Conservation (phyloP, 495 filamentous ascomycete genomes). For the Thermothielavioides terrestris region DNA sequence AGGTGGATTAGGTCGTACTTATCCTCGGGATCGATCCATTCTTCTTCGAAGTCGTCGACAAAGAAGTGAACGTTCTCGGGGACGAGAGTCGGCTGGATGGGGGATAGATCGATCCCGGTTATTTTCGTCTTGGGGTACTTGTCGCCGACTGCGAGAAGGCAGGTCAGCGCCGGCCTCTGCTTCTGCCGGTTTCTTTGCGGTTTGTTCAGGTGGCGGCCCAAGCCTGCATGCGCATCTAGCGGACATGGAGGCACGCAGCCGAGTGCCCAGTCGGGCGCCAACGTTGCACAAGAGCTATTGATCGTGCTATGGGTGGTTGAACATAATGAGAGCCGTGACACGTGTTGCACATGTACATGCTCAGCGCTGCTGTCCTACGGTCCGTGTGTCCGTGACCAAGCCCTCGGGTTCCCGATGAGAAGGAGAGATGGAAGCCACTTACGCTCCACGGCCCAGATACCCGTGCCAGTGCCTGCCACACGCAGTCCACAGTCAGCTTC, state of each 20-base stretch:
- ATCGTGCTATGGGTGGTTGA: no score
- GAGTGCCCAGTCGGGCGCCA: no score
- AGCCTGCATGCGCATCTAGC: no score
- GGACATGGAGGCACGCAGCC: no score
- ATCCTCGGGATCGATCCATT: slow-evolving; percentile 46
- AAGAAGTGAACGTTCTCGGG: slow-evolving; percentile 53
- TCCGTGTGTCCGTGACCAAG: no score
- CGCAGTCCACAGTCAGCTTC: slow-evolving; percentile 14
- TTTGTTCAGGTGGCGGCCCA: no score
- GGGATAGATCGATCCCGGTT: slow-evolving; percentile 57
- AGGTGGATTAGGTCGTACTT: slow-evolving; percentile 53
- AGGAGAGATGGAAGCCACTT: slow-evolving; percentile 21
- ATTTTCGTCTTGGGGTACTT: slow-evolving; percentile 43
- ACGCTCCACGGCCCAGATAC: slow-evolving; percentile 48
- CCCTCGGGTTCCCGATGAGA: not conserved
- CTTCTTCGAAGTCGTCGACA: slow-evolving; percentile 53
- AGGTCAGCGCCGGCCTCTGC: no score
- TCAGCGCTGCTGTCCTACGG: not conserved
- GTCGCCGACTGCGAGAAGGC: slow-evolving; percentile 30
- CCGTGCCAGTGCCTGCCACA: slow-evolving; percentile 46
- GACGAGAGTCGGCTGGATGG: slow-evolving; percentile 51
- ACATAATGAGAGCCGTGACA: no score
- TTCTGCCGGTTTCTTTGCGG: no score
- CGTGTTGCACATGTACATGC: no score
- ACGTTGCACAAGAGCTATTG: no score